Percentiles rank a stretch among this genome's conserved stretches.
These are phyloP conservation scores for Camellia sinensis DNA, from an alignment of 148 eudicot genomes.

Conservation along the genomic window DNA sequence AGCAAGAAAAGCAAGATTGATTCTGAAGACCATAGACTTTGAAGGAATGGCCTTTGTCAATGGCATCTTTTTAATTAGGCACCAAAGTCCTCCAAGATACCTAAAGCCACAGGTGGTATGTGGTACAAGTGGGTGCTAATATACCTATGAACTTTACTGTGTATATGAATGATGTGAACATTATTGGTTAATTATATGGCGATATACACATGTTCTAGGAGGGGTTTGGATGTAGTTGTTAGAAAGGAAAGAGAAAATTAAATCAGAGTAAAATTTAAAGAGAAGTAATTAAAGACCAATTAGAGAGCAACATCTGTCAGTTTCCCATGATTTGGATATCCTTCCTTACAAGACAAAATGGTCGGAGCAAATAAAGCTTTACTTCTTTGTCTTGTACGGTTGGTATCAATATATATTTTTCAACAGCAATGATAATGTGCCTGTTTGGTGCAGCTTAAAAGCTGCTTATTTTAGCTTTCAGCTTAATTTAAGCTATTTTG, in stretches of 20 bases:
- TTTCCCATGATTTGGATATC: constrained; percentile 11
- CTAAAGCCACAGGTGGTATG: constrained; percentile 18
- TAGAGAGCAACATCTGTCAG: constrained; percentile 32
- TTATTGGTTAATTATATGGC: background rate
- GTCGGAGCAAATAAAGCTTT: constrained; percentile 10
- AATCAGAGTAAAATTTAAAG: constrained; percentile 19
- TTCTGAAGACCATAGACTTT: constrained; percentile 63
- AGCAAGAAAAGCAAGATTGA: constrained; percentile 68
- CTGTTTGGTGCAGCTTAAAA: background rate
- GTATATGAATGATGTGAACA: background rate
- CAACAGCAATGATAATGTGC: background rate
- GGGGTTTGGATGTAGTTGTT: constrained; percentile 26
- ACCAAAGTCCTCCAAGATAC: constrained; percentile 23
- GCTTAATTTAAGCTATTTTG: too few relatives aligned
- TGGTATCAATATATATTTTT: background rate
- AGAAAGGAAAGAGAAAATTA: constrained; percentile 12
- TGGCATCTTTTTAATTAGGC: constrained; percentile 33
- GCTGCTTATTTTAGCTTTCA: too few relatives aligned
- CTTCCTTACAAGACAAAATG: constrained; percentile 29
- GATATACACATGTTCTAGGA: background rate
- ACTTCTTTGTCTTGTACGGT: background rate
- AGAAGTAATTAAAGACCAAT: constrained; percentile 24
- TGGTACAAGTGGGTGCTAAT: constrained; percentile 5
- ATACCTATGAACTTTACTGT: constrained; percentile 12
- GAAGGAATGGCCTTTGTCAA: constrained; percentile 61